Evolutionary conservation across 2,329 filamentous ascomycete genomes (phyloP), one percentile per base, ranked within the genome.

Genomic region (Aspergillus tamarii): DNA sequence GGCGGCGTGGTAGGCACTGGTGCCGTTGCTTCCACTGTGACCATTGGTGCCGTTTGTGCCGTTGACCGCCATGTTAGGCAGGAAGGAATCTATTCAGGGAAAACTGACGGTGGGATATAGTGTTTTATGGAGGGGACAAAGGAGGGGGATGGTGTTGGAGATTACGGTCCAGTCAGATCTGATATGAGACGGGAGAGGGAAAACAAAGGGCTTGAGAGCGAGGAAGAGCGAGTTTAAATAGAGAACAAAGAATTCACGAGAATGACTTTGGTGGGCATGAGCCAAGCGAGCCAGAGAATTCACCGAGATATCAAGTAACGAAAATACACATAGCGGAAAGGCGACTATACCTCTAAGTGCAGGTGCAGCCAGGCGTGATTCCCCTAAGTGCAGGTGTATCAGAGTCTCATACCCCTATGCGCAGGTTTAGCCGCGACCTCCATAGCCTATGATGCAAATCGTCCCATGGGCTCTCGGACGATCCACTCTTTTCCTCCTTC

Each of bases 1-100:
- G 23, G 91, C 78, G 61, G 93, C 86, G 82, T 97, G 95, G 83
- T 88, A 88, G 64, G 74, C 71, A 57, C 77, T 78, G 43, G 81
- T 80, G 65, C 81, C 77, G 69, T 83, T 80, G 64, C 68, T 59
- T 39, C 56, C 64, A 57, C 59, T 67, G 56, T 50, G 34, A 41
- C 26, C 34, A 36, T 59, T 53, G 46, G 39, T 32, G 48, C 48
- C 48, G 28, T 52, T 34, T 11, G 59, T 59, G 30, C 62, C 64
- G 59, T 64, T 66, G 60, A 66, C 63, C 59, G 70, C 67, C 65
- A 73, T 72, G 63, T 46, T 72, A 58, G 60, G 64, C 50, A 62
- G 59, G 60, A 53, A 55, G 48, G 58, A 59, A 69, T 67, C 64
- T 68, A 59, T 67, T 16, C 39, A 39, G 46, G 32, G 19, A 41